Evolutionary conservation across 768 basidiomycete genomes (phyloP), one percentile per base, ranked within the genome.

Genomic region (Pulveroboletus sp.): DNA sequence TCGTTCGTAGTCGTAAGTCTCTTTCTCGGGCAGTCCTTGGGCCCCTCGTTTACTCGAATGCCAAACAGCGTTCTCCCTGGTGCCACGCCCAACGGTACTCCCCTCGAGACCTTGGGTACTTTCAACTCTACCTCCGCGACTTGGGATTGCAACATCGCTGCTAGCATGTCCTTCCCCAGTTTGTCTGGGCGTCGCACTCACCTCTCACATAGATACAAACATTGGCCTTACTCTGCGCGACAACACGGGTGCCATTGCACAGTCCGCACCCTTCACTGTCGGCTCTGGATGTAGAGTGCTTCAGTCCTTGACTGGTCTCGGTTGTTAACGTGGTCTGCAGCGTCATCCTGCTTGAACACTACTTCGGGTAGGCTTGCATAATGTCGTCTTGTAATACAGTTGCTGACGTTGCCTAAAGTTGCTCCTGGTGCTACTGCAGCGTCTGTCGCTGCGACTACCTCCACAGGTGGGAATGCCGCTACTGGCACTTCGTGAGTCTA

Each of bases 211-310:
- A 81, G 83, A 72, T n/a, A 77, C 75, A 5, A 63, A 56, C 36
- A 64, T 91, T 49, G 82, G 79, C 45, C 63, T 91, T 27, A 73
- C 69, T 11, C 52, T 93, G 54, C 78, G 76, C 62, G 91, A 93
- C 60, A 64, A 49, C 48, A 78, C 70, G 30, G 90, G 91, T 59
- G 0, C 18, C 0, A 24, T 63, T 42, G 72, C 64, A 0, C 82
- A 82, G 57, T 68, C 76, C 3, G 86, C 76, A 6, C 30, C 79
- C 3, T 75, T 89, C 72, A 71, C 65, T 14, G 62, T 87, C 54
- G 57, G 64, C 28, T 0, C 68, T 7, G 74, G 82, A 43, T 35
- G 86, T 86, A 71, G 40, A 83, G 70, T 7, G n/a, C 11, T 38
- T 40, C 12, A 21, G 24, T 38, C 6, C 11, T 32, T 21, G 15